phyloP scores from a whole-genome alignment of 768 basidiomycete species.

The Podaxis sp. region DNA sequence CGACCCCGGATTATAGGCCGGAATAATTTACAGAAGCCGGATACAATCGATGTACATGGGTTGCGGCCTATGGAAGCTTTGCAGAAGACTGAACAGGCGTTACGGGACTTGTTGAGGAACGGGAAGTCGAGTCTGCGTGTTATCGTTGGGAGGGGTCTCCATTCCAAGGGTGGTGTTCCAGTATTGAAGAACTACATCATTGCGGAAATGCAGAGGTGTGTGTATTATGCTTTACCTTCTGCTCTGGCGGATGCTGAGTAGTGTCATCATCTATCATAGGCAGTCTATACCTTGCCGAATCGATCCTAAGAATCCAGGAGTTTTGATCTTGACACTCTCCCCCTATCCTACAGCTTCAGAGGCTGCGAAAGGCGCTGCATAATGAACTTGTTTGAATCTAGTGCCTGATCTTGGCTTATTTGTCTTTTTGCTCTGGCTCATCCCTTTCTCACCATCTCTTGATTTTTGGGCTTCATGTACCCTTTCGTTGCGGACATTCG shows the following conservation, averaged over 20 bases:
- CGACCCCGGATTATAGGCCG: background rate
- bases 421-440: background rate
- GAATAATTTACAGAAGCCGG: slow-evolving; percentile 33
- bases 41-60: slow-evolving; percentile 50
- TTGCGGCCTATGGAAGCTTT: slow-evolving; percentile 48
- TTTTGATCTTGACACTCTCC: slow-evolving; percentile 53
- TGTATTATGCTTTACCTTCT: slow-evolving; percentile 13
- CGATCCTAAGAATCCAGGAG: slow-evolving; percentile 76
- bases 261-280: slow-evolving; percentile 34
- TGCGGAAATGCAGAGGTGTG: slow-evolving; percentile 68
- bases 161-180: slow-evolving; percentile 67
- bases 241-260: background rate
- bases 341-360: background rate
- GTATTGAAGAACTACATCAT: slow-evolving; percentile 84
- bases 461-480: background rate
- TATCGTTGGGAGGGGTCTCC: slow-evolving; percentile 77
- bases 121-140: slow-evolving; percentile 37
- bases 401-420: background rate
- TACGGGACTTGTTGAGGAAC: slow-evolving; percentile 36
- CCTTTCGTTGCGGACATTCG: background rate
- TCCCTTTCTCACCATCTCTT: background rate
- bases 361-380: background rate
- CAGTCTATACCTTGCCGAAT: slow-evolving; percentile 64
- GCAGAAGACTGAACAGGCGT: slow-evolving; percentile 39
- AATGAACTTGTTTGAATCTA: background rate